phyloP scores from a whole-genome alignment of 768 basidiomycete species.

The Chalciporus pseudorubinellus region DNA sequence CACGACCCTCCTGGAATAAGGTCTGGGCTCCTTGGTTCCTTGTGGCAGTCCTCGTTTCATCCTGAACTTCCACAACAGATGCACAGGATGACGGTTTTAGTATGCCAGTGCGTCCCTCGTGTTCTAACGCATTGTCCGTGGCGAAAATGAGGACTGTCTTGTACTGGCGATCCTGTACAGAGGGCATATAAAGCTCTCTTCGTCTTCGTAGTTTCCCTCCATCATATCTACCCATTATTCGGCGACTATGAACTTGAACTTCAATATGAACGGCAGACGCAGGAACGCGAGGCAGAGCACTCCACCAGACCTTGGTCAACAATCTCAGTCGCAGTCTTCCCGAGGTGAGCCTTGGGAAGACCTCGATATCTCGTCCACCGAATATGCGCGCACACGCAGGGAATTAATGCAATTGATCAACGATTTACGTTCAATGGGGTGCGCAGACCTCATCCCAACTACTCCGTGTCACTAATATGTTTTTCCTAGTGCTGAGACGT shows the following conservation, averaged over 20 bases:
- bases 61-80: not conserved
- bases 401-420: conserved; percentile 40
- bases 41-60: not conserved
- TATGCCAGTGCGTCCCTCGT: not conserved
- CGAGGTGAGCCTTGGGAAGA: conserved; percentile 14
- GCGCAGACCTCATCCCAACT: conserved; percentile 1
- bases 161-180: not conserved
- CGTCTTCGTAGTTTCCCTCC: not conserved
- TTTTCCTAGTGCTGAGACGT: conserved; percentile 32
- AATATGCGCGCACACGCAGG: conserved; percentile 40
- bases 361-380: conserved; percentile 28
- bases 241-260: conserved; percentile 12
- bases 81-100: not conserved
- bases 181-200: not conserved
- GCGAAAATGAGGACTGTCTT: not conserved
- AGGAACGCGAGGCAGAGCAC: not conserved
- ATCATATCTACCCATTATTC: not conserved
- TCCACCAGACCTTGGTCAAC: conserved; percentile 1
- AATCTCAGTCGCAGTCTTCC: conserved; percentile 1
- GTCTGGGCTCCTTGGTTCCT: too few species aligned
- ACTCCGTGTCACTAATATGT: not conserved
- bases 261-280: not conserved
- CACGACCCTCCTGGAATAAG: too few species aligned
- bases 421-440: conserved; percentile 43
- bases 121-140: not conserved